Evolutionary conservation across 768 basidiomycete genomes (phyloP).

Genomic region (Mycena rebaudengoi): DNA sequence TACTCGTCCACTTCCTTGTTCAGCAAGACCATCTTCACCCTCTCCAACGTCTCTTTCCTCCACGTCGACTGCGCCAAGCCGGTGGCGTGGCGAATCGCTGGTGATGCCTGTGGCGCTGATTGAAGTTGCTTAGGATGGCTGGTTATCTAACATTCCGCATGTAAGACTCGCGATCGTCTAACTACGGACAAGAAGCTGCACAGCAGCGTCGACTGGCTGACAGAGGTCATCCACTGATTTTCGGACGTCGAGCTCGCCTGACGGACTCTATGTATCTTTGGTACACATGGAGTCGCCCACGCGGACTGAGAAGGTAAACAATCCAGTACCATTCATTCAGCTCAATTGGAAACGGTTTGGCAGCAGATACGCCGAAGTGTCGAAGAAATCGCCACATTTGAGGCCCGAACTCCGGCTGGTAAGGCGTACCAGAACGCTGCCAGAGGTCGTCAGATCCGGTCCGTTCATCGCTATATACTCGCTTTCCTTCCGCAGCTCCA

Average conservation of each 20-base stretch:
- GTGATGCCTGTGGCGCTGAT: no score
- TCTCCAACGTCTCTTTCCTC: no score
- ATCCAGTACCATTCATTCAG: not conserved
- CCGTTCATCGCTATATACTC: slow-evolving; percentile 15
- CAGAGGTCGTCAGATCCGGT: slow-evolving; percentile 86
- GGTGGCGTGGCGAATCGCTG: no score
- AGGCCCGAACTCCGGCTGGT: slow-evolving; percentile 86
- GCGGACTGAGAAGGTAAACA: slow-evolving; percentile 69
- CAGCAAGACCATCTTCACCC: no score
- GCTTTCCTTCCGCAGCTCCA: slow-evolving; percentile 52
- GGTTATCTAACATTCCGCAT: no score
- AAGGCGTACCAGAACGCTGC: slow-evolving; percentile 71
- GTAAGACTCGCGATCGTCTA: slow-evolving; percentile 64
- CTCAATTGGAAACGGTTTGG: slow-evolving; percentile 5
- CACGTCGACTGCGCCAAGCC: no score
- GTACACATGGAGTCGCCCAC: slow-evolving; percentile 70
- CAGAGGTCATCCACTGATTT: slow-evolving; percentile 75
- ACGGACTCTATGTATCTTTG: slow-evolving; percentile 61
- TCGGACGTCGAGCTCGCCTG: slow-evolving; percentile 72
- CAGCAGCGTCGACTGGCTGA: slow-evolving; percentile 81
- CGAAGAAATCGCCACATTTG: slow-evolving; percentile 78
- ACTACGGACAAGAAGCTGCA: slow-evolving; percentile 60
- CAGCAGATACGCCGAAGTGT: slow-evolving; percentile 85
- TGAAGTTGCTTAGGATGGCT: no score
- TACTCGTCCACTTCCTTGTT: no score